Conservation (phyloP, 371 early-diverging fungal genomes). For the Mucor saturninus region DNA sequence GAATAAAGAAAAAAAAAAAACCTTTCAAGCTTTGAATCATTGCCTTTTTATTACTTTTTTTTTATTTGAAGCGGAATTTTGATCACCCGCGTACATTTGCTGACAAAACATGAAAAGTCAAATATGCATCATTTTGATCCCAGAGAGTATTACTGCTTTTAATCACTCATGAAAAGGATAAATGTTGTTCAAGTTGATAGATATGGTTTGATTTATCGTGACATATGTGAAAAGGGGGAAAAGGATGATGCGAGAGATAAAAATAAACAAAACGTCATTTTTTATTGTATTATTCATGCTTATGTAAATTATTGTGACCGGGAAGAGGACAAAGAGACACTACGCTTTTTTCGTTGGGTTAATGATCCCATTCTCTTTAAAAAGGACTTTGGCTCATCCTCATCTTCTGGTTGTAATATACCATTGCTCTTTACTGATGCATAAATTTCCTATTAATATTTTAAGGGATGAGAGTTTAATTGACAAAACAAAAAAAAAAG, state of each 20-base stretch:
- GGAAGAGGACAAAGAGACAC: not conserved
- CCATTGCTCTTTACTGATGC: conserved; percentile 62
- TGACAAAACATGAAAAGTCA: too few relatives aligned
- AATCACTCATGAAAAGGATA: too few relatives aligned
- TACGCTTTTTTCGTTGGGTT: conserved; percentile 15
- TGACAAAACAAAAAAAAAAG: too few relatives aligned
- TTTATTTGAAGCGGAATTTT: too few relatives aligned
- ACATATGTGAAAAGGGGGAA: too few relatives aligned
- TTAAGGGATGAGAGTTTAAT: not conserved
- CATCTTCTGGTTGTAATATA: conserved; percentile 56
- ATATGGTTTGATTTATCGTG: too few relatives aligned
- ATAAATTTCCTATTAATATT: conserved; percentile 58
- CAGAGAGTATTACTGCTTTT: too few relatives aligned
- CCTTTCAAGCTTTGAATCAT: not conserved
- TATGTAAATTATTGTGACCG: not conserved
- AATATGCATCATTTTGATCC: too few relatives aligned
- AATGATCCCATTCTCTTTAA: conserved; percentile 20
- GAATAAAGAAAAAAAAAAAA: conserved; percentile 3
- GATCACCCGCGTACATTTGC: not conserved
- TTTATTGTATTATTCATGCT: not conserved
- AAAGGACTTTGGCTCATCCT: conserved; percentile 14
- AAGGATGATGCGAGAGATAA: too few relatives aligned
- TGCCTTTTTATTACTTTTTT: too few relatives aligned
- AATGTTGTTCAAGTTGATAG: too few relatives aligned
- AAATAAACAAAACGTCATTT: too few relatives aligned